These are phyloP conservation scores for Aspergillus pseudotamarii DNA, from an alignment of 2,329 filamentous ascomycete species.

Conservation along the genomic window DNA sequence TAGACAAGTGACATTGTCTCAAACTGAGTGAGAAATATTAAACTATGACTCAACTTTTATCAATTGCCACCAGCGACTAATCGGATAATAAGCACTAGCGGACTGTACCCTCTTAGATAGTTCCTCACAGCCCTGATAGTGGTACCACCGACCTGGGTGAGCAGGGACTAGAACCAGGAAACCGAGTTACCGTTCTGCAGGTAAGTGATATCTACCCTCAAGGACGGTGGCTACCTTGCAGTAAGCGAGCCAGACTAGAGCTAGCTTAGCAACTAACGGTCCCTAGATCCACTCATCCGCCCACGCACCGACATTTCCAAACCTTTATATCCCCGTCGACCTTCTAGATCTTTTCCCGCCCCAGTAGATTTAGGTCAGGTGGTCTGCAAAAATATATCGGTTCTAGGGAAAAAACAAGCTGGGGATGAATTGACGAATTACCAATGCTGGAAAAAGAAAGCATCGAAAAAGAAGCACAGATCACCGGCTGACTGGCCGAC, in stretches of 20 bases:
- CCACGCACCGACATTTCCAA: background rate
- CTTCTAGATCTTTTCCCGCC: constrained; percentile 10
- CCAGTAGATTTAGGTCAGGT: constrained; percentile 5
- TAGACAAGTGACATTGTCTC: background rate
- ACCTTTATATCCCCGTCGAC: background rate
- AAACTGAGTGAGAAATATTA: background rate
- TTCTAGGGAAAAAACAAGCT: background rate
- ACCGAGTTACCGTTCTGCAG: background rate
- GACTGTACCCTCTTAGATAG: background rate
- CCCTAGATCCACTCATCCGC: constrained; percentile 3
- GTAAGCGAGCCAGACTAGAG: background rate
- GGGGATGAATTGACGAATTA: background rate
- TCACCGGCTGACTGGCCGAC: background rate
- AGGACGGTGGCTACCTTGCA: background rate
- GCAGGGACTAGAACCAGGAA: background rate
- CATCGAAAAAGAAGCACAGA: background rate
- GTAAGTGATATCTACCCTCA: background rate
- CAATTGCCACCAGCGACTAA: background rate
- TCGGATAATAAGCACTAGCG: constrained; percentile 1
- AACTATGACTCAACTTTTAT: background rate
- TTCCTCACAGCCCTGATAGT: background rate
- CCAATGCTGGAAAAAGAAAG: background rate
- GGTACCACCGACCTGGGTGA: background rate
- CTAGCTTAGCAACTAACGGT: background rate
- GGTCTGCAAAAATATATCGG: constrained; percentile 5